Conservation (phyloP, 192 early-diverging fungal species). For the Geranomyces michiganensis region DNA sequence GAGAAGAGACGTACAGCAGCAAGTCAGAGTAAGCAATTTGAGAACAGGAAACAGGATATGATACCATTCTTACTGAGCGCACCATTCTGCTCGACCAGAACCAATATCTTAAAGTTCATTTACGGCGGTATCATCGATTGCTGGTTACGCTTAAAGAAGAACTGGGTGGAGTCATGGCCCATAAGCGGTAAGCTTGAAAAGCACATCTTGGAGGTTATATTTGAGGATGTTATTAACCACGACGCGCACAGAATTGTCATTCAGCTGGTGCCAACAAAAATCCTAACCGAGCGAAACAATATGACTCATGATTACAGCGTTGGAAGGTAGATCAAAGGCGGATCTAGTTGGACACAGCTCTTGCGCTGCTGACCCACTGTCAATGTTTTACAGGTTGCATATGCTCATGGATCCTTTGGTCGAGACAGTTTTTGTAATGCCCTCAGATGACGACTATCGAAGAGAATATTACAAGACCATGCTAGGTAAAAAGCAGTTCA, state of each 20-base stretch:
- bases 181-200: conserved; percentile 14
- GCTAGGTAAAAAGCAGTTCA: conserved; percentile 7
- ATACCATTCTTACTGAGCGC: too few relatives aligned
- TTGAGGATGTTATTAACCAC: neutral
- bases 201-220: neutral
- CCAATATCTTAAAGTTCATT: conserved; percentile 31
- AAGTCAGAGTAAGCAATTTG: neutral
- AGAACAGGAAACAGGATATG: neutral
- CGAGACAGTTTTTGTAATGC: conserved; percentile 33
- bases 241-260: conserved; percentile 23
- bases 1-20: conserved; percentile 15
- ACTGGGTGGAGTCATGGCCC: conserved; percentile 4
- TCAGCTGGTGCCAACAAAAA: conserved; percentile 29
- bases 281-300: conserved; percentile 4
- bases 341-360: neutral
- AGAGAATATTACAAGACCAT: conserved; percentile 13
- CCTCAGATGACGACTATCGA: conserved; percentile 25
- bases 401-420: conserved; percentile 19
- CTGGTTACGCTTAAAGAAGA: conserved; percentile 8
- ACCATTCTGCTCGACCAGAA: neutral
- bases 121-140: conserved; percentile 26
- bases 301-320: conserved; percentile 17
- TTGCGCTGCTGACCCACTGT: too few relatives aligned
- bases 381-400: conserved; percentile 2
- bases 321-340: conserved; percentile 10